These are phyloP conservation scores for Diaporthe batatas DNA, from an alignment of 2,329 filamentous ascomycete genomes.

Conservation along the genomic window DNA sequence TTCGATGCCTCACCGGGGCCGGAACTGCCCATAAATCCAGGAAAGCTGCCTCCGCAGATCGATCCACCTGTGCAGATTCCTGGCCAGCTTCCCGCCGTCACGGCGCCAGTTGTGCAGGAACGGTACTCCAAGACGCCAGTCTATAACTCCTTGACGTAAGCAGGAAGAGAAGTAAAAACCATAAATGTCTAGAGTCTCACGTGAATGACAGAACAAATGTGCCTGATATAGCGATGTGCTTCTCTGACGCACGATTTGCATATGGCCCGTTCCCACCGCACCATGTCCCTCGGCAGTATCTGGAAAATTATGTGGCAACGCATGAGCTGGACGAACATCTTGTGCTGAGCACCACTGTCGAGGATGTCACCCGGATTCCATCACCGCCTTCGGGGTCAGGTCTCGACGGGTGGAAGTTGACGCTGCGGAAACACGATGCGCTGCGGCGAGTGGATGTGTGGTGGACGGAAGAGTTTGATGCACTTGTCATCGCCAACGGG, in stretches of 20 bases:
- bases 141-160: slow-evolving; percentile 65
- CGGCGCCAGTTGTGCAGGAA: slow-evolving; percentile 58
- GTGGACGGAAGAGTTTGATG: slow-evolving; percentile 66
- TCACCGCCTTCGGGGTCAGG: slow-evolving; percentile 19
- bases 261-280: slow-evolving; percentile 70
- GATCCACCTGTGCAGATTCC: slow-evolving; percentile 63
- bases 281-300: slow-evolving; percentile 66
- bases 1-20: slow-evolving; percentile 60
- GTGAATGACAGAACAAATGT: slow-evolving; percentile 62
- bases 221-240: slow-evolving; percentile 68
- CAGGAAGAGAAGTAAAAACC: background rate
- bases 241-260: slow-evolving; percentile 65
- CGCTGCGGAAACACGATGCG: slow-evolving; percentile 60
- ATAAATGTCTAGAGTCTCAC: background rate
- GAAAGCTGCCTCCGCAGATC: slow-evolving; percentile 57
- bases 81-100: slow-evolving; percentile 54
- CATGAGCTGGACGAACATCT: slow-evolving; percentile 62
- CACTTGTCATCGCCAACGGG: slow-evolving; percentile 58
- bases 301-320: slow-evolving; percentile 67
- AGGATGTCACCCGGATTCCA: slow-evolving; percentile 58
- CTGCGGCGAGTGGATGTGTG: slow-evolving; percentile 61
- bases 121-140: slow-evolving; percentile 63
- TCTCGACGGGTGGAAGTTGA: slow-evolving; percentile 59
- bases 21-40: slow-evolving; percentile 55
- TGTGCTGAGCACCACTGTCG: slow-evolving; percentile 64